Evolutionary conservation across 225 moss, liverwort and hornwort species (phyloP).

Genomic region (Polytrichum commune): DNA sequence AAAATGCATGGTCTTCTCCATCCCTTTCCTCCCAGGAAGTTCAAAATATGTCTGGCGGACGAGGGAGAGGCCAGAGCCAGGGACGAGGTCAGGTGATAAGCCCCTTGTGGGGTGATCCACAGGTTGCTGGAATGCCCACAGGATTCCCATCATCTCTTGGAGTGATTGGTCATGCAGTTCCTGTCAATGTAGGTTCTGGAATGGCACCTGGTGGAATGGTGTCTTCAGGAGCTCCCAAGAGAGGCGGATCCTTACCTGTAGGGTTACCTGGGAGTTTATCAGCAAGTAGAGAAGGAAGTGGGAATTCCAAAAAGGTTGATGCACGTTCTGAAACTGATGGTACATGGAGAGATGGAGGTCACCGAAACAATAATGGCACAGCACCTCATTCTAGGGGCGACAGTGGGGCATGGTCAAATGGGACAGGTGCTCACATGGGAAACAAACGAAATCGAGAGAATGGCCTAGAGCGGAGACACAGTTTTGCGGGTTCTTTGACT

Average conservation of each 20-base stretch:
- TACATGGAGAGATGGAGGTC: slow-evolving; percentile 56
- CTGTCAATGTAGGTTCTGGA: slow-evolving; percentile 35
- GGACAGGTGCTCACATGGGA: slow-evolving; percentile 34
- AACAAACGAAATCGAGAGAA: slow-evolving; percentile 69
- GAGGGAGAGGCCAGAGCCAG: slow-evolving; percentile 56
- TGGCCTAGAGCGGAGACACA: slow-evolving; percentile 41
- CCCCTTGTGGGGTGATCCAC: slow-evolving; percentile 55
- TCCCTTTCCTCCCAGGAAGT: slow-evolving; percentile 40
- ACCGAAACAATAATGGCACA: slow-evolving; percentile 39
- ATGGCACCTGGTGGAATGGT: slow-evolving; percentile 35
- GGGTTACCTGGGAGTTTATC: slow-evolving; percentile 20
- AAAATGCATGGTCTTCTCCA: slow-evolving; percentile 50
- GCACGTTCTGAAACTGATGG: slow-evolving; percentile 40
- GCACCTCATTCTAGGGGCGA: slow-evolving; percentile 31
- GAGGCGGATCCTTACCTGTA: slow-evolving; percentile 40
- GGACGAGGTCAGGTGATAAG: slow-evolving; percentile 43
- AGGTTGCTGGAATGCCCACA: slow-evolving; percentile 36
- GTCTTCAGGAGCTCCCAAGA: slow-evolving; percentile 44
- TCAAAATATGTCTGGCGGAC: slow-evolving; percentile 28
- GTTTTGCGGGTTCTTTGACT: slow-evolving; percentile 14
- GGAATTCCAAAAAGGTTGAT: slow-evolving; percentile 42
- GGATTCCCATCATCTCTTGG: slow-evolving; percentile 42
- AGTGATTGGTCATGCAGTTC: slow-evolving; percentile 37
- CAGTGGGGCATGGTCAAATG: slow-evolving; percentile 30
- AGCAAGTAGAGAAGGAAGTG: slow-evolving; percentile 33